These are phyloP conservation scores for Endocalyx cinctus DNA, from an alignment of 2,329 filamentous ascomycete genomes.

Conservation along the genomic window DNA sequence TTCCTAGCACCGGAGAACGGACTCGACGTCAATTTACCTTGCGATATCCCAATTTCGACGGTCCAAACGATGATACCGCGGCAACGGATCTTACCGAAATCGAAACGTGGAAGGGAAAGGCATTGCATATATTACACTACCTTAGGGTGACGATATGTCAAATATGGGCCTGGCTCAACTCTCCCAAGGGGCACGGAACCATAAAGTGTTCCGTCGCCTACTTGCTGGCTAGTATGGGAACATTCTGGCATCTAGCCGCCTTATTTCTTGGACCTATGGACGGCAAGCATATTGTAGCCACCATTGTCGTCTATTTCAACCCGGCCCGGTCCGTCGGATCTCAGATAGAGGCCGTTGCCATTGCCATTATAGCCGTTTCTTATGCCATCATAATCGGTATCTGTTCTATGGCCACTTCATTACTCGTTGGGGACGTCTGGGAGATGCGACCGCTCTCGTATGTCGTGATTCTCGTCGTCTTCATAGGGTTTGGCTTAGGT, in stretches of 20 bases:
- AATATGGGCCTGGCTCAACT: conserved; percentile 58
- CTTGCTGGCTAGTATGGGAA: conserved; percentile 78
- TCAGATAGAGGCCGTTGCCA: conserved; percentile 80
- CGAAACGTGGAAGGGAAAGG: conserved; percentile 31
- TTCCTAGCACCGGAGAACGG: conserved; percentile 81
- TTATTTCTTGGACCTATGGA: conserved; percentile 75
- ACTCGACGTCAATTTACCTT: conserved; percentile 76
- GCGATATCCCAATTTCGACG: conserved; percentile 42
- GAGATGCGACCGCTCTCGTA: conserved; percentile 69
- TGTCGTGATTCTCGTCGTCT: conserved; percentile 72
- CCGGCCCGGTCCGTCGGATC: conserved; percentile 80
- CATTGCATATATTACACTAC: conserved; percentile 31
- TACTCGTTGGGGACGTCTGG: conserved; percentile 66
- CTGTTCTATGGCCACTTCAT: conserved; percentile 82
- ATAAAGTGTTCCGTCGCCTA: conserved; percentile 92
- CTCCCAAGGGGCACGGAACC: conserved; percentile 72
- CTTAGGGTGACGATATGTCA: conserved; percentile 32
- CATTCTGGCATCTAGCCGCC: conserved; percentile 72
- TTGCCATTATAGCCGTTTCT: conserved; percentile 71
- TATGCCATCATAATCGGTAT: conserved; percentile 75
- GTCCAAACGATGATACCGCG: conserved; percentile 28
- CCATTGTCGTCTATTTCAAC: conserved; percentile 92
- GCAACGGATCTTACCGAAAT: conserved; percentile 31
- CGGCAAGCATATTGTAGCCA: conserved; percentile 90
- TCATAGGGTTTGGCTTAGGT: conserved; percentile 80